Base-by-base conservation (phyloP, 2,329 filamentous ascomycete species). In the Elsinoe ampelina region DNA sequence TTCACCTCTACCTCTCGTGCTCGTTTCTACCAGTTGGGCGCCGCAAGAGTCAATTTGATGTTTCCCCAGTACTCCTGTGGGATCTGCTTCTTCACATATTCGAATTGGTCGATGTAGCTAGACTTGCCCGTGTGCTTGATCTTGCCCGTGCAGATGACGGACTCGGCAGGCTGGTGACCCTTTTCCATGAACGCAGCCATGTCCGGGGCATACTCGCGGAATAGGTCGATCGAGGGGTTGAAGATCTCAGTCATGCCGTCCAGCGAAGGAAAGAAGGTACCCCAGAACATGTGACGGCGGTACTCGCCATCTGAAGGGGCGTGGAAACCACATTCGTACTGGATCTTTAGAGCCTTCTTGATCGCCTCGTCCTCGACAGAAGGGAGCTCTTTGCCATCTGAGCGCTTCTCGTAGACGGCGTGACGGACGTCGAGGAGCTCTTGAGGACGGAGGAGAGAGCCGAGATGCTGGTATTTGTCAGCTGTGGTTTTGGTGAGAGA, bases 241-340 rank as follows among this genome's bases (percentile, higher is more conserved):
- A 68, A 67, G 50, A 81, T 72, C 65, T 80, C 76, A 17, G 66
- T 66, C 70, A 81, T 81, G 34, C 78, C 78, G 54, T 79, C 74
- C 13, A 80, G 71, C 13, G 74, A 75, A 42, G 77, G 74, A 68
- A 79, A 80, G 67, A 80, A 80, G 15, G 74, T 74, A 41, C 78
- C 78, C 77, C 77, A 80, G 69, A 81, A 80, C 76, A 80, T 70
- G 61, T 72, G 73, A 42, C 58, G 68, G 13, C 67, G 61, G 63
- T 85, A 87, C 68, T 87, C 84, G 63, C 85, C 84, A 60, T 84
- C 83, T 0, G 82, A 83, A 42, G 86, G 73, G 8, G 78, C 77
- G 26, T 78, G 76, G 58, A 85, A 77, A 7, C 82, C 82, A 50
- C 81, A 75, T 59, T 81, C 72, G 59, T 78, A 71, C 71, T 87